Conservation (phyloP, 2,329 filamentous ascomycete species). For the Clonostachys sp. region DNA sequence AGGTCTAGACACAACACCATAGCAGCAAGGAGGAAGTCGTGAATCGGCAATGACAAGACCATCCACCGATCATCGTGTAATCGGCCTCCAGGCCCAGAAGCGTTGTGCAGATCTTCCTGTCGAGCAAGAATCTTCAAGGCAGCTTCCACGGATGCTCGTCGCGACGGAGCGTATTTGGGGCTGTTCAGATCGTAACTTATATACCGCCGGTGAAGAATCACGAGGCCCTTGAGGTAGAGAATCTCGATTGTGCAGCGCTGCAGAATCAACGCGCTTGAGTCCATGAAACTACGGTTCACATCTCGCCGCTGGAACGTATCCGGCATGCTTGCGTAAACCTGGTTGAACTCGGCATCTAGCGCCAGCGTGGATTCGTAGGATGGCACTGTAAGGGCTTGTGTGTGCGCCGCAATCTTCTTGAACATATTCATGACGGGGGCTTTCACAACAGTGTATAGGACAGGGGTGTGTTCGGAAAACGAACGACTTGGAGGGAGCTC, state of each 20-base stretch:
- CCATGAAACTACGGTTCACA: constrained; percentile 41
- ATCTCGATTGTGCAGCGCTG: constrained; percentile 48
- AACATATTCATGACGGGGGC: constrained; percentile 40
- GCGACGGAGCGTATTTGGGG: constrained; percentile 22
- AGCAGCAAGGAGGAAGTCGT: constrained; percentile 46
- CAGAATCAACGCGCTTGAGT: constrained; percentile 38
- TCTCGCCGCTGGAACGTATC: constrained; percentile 39
- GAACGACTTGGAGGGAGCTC: constrained; percentile 3
- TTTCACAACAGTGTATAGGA: constrained; percentile 52
- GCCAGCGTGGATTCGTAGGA: constrained; percentile 42
- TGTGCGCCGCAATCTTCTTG: constrained; percentile 31
- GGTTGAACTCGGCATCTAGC: constrained; percentile 38
- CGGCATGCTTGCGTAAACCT: constrained; percentile 39
- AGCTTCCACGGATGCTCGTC: constrained; percentile 43
- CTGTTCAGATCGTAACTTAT: constrained; percentile 28
- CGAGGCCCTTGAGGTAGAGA: constrained; percentile 49
- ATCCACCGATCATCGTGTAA: constrained; percentile 39
- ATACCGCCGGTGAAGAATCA: constrained; percentile 50
- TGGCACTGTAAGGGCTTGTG: constrained; percentile 15
- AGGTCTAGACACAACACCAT: constrained; percentile 48
- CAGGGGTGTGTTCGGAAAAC: constrained; percentile 8
- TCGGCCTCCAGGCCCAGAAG: constrained; percentile 33
- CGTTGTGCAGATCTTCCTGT: constrained; percentile 26
- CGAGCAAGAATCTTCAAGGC: constrained; percentile 38
- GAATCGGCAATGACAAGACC: constrained; percentile 32